Evolutionary conservation across 768 basidiomycete species (phyloP).

Genomic region (Tylopilus cervinicoccineus): DNA sequence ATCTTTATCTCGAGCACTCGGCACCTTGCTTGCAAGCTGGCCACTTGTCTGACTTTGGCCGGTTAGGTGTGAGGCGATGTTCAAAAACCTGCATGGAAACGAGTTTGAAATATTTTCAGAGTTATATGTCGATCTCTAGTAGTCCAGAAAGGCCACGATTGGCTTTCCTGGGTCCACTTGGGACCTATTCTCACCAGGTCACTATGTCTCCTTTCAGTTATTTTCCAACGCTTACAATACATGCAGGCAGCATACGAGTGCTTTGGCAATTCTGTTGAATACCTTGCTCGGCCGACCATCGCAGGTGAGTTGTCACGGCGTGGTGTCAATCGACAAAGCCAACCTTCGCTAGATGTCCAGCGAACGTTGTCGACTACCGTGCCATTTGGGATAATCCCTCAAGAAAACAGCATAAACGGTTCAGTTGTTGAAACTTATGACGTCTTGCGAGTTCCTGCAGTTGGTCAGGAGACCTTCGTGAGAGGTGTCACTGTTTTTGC

Average conservation of each 20-base stretch:
- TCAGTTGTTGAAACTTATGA: constrained; percentile 75
- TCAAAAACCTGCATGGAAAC: constrained; percentile 2
- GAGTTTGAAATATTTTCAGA: constrained; percentile 7
- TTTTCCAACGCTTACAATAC: constrained; percentile 20
- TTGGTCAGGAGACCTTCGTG: constrained; percentile 46
- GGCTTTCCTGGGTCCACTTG: constrained; percentile 62
- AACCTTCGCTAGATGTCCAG: constrained; percentile 50
- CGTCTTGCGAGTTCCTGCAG: constrained; percentile 40
- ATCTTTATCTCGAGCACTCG: too few relatives aligned
- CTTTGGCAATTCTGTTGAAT: constrained; percentile 45
- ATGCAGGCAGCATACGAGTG: constrained; percentile 43
- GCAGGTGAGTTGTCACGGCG: constrained; percentile 31
- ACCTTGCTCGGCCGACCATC: constrained; percentile 39
- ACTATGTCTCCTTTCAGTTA: constrained; percentile 1
- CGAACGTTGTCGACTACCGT: constrained; percentile 41
- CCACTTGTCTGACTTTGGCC: background rate
- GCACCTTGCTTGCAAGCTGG: too few relatives aligned
- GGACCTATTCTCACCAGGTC: constrained; percentile 71
- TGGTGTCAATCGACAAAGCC: background rate
- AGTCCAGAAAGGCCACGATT: constrained; percentile 28
- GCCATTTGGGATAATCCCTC: constrained; percentile 64
- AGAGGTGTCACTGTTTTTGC: constrained; percentile 55
- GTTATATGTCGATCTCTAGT: constrained; percentile 5
- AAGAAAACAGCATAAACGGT: constrained; percentile 78
- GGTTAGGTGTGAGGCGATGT: background rate